Base-by-base conservation (phyloP, 78 protist species). In the Dictyostelium purpureum region DNA sequence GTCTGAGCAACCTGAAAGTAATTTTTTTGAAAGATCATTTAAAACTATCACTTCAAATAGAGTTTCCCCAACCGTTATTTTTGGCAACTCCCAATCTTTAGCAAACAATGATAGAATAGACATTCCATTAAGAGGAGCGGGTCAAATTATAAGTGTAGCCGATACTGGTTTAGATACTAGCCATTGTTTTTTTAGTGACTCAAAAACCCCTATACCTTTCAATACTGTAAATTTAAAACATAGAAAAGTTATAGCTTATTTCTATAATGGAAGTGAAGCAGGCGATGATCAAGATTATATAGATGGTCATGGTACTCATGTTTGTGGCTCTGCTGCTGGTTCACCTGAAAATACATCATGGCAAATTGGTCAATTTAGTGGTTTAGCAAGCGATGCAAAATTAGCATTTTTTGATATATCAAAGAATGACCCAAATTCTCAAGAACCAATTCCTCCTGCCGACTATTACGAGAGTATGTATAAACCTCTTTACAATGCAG, bases 241-340 rank as follows among this genome's bases (percentile, higher is more conserved):
- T 42, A 37, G 92, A 56, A 85, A 85, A 35, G 82, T 85, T n/a
- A 45, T 85, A 28, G 42, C 92, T 10, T 73, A 73, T n/a, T 40
- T 56, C 21, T n/a, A n/a, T n/a, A n/a, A n/a, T n/a, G n/a, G n/a
- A n/a, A n/a, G n/a, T n/a, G 51, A 28, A 0, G 21, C 0, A 1
- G 43, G 26, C 4, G 92, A 85, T 45, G 7, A 61, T 10, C 24
- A 10, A 7, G 92, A 85, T 85, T 47, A 21, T 21, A 42, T 73
- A 4, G n/a, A 43, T 42, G 92, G 92, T n/a, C 92, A 85, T 61
- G 92, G 92, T 35, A 85, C 92, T 19, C 92, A 85, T 61, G 92
- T 85, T 31, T 31, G 74, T 33, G 92, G 92, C 2, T 85, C 92
- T 19, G 56, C 51, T 4, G 92, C 66, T 10, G 92, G 92, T 57